Percentiles rank a stretch among this genome's conserved stretches.
phyloP scores from a whole-genome alignment of 257 asterid genomes.

The Solanum gandarillasii region DNA sequence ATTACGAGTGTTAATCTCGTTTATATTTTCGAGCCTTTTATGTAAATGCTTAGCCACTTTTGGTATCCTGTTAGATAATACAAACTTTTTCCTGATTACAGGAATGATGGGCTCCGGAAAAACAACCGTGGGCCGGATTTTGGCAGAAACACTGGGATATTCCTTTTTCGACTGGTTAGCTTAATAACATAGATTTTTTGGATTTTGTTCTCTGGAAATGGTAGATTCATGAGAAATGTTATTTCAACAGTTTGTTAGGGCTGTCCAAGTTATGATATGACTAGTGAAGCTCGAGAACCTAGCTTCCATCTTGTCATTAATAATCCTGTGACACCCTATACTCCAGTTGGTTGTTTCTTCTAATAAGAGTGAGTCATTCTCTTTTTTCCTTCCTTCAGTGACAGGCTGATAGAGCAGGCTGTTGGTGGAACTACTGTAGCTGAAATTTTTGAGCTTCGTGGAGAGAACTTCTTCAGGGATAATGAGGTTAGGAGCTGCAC shows the following conservation, averaged over 20 bases:
- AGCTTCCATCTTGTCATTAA: not conserved
- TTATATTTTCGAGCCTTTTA: not conserved
- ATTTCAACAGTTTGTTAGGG: not conserved
- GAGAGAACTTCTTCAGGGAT: slow-evolving; percentile 71
- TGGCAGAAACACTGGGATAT: slow-evolving; percentile 73
- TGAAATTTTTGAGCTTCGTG: slow-evolving; percentile 59
- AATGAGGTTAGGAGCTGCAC: slow-evolving; percentile 45
- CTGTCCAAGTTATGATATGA: not conserved
- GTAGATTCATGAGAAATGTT: not conserved
- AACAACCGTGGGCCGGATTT: slow-evolving; percentile 82
- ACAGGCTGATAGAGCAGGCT: slow-evolving; percentile 56
- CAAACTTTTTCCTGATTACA: slow-evolving; percentile 12
- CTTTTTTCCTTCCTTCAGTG: slow-evolving; percentile 40
- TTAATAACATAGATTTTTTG: slow-evolving; percentile 4
- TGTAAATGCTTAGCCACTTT: not conserved
- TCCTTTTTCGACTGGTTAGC: slow-evolving; percentile 83
- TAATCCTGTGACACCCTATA: not conserved
- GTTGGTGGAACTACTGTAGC: slow-evolving; percentile 59
- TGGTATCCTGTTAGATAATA: not conserved
- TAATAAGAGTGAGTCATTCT: not conserved
- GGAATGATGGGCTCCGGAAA: slow-evolving; percentile 99
- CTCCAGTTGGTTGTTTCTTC: not conserved
- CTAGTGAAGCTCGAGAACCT: not conserved
- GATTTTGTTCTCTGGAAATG: not conserved
- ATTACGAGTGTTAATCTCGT: not conserved